Percentiles rank a stretch among this genome's conserved stretches.
These are phyloP conservation scores for Starmerella potacharoeniae DNA, from an alignment of 805 yeast genomes.

Conservation along the genomic window DNA sequence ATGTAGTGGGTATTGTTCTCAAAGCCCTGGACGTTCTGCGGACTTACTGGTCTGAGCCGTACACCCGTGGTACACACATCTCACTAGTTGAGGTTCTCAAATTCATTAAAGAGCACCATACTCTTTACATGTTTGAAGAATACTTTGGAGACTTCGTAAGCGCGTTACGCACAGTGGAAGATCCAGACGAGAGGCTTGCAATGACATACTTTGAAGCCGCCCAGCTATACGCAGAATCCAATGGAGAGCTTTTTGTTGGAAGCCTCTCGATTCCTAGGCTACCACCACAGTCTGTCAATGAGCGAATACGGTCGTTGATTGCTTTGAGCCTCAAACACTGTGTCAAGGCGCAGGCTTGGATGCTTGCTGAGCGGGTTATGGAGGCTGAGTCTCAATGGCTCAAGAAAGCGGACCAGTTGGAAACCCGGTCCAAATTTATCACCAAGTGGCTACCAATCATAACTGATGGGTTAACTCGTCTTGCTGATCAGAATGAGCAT, in stretches of 20 bases:
- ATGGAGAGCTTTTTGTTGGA: background rate
- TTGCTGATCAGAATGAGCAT: background rate
- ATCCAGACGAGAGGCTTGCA: background rate
- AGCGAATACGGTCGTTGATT: background rate
- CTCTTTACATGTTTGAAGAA: background rate
- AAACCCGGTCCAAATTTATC: background rate
- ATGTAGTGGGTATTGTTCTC: background rate
- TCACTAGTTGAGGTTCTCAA: background rate
- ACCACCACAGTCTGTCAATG: background rate
- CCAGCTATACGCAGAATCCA: background rate
- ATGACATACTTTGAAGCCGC: background rate
- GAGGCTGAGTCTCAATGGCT: background rate
- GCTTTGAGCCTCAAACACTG: background rate
- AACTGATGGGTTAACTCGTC: background rate
- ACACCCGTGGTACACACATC: background rate
- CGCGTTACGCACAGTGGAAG: background rate
- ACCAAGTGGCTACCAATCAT: background rate
- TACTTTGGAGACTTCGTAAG: background rate
- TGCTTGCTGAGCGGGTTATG: background rate
- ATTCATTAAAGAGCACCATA: background rate
- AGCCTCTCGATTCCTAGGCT: background rate
- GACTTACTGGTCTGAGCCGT: background rate
- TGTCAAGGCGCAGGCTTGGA: background rate
- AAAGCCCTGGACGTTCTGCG: background rate
- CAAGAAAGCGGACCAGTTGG: background rate